Percentiles rank a stretch among this genome's conserved stretches.
phyloP scores from a whole-genome alignment of 495 filamentous ascomycete species.

The Tuber melanosporum region DNA sequence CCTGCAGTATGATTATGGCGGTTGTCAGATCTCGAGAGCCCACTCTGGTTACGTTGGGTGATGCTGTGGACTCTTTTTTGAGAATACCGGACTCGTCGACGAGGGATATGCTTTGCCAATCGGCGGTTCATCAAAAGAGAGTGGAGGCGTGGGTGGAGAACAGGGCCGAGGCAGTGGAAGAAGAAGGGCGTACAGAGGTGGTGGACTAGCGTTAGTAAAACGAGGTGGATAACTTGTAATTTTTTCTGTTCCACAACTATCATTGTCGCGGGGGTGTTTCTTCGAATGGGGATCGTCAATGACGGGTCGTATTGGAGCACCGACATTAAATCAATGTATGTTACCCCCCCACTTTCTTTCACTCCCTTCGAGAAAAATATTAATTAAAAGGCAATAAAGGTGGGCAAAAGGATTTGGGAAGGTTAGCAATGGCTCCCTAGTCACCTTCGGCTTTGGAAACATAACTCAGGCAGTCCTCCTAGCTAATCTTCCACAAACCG shows the following conservation, averaged over 20 bases:
- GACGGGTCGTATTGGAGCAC: neutral
- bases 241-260: neutral
- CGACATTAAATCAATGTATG: neutral
- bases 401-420: constrained; percentile 16
- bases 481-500: constrained; percentile 45
- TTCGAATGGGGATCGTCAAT: neutral
- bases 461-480: constrained; percentile 28
- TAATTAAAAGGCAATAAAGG: neutral
- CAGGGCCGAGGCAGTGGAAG: neutral
- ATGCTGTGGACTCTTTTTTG: constrained; percentile 50
- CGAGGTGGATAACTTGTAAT: constrained; percentile 9
- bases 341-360: neutral
- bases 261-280: neutral
- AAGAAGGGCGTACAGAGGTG: neutral
- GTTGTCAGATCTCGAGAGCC: constrained; percentile 29
- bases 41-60: constrained; percentile 50
- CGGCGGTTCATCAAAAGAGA: constrained; percentile 22
- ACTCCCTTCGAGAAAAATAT: neutral
- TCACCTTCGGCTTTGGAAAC: constrained; percentile 10
- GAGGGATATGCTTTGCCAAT: constrained; percentile 39
- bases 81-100: constrained; percentile 44
- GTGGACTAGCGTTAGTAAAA: neutral
- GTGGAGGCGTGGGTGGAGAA: neutral
- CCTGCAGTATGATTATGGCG: constrained; percentile 37
- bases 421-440: neutral